Base-by-base conservation (phyloP, 805 yeast species). In the Blastobotrys mokoenaii region DNA sequence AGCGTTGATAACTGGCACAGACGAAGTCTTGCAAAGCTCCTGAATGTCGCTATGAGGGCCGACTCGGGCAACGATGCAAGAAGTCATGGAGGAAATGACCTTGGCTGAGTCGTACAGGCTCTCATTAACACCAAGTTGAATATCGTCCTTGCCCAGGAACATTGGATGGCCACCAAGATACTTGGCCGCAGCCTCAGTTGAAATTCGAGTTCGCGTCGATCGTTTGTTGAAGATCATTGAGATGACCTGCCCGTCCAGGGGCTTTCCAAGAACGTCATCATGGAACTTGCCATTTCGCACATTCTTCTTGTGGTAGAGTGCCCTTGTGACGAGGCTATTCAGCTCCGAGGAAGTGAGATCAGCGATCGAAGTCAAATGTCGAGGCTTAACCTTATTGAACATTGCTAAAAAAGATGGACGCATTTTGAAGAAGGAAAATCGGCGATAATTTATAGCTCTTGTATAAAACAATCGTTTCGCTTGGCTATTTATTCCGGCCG, bases 11-110 rank as follows among this genome's bases (percentile, higher is more conserved):
- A 93, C 83, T 5, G 98, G 98, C 2, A 87, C 97, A 1, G 77
- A 63, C 0, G 96, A 86, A 61, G 86, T 79, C 57, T 82, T 68
- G 44, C 88, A 80, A 44, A 93, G 71, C 46, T 81, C 82, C 57
- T 74, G 76, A 53, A 93, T 89, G 49, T 90, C 96, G 18, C 77
- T 71, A 59, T 93, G 96, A 22, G 77, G 69, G 52, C 86, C 81
- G 15, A 93, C 98, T 60, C 98, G 80, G n/a, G 97, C 98, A 68
- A 93, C 89, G 5, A 93, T 79, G 51, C 95, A 83, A n/a, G 96
- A 82, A 1, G 94, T 85, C 98, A 93, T 93, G 1, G 97, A 88
- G 11, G 95, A 84, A 3, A 93, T 76, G 31, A 93, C 95, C 53
- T 77, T 80, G 14, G 96, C 75, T 1, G 97, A 84, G 64, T 93